phyloP scores from a whole-genome alignment of 169 alveolate genomes.

The Eimeria maxima region DNA sequence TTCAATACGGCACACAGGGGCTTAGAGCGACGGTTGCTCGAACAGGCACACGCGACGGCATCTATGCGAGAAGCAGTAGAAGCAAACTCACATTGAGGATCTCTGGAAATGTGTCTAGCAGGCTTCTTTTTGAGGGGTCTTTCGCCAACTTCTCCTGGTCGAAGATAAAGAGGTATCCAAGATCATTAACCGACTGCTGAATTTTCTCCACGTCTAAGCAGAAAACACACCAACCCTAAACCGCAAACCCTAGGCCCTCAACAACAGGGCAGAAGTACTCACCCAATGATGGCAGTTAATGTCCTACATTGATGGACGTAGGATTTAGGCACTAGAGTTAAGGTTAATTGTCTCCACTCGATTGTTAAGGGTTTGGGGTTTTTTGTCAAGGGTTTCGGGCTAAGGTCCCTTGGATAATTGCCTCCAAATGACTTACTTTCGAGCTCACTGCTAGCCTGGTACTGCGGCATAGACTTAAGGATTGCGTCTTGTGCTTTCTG shows the following conservation, averaged over 20 bases:
- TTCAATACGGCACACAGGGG: no score
- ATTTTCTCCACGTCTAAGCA: conserved; percentile 9
- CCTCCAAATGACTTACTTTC: no score
- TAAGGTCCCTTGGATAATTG: no score
- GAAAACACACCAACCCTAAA: background rate
- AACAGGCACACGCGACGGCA: background rate
- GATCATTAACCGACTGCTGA: background rate
- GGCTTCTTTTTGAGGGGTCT: background rate
- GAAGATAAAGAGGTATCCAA: background rate
- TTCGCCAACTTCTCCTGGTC: background rate
- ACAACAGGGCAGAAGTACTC: background rate
- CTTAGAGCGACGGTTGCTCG: no score
- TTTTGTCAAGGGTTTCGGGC: background rate
- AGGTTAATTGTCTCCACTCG: background rate
- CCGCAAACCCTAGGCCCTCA: background rate
- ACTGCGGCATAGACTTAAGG: background rate
- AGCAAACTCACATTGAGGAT: background rate
- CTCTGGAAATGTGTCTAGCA: conserved; percentile 26
- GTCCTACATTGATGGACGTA: background rate
- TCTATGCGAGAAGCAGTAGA: background rate
- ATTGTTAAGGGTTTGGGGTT: background rate
- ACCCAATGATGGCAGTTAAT: no score
- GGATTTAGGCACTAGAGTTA: background rate
- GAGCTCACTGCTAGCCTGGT: no score
- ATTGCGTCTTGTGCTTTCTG: background rate